Conservation (phyloP, 2,329 filamentous ascomycete species). For the Botrytis galanthina region DNA sequence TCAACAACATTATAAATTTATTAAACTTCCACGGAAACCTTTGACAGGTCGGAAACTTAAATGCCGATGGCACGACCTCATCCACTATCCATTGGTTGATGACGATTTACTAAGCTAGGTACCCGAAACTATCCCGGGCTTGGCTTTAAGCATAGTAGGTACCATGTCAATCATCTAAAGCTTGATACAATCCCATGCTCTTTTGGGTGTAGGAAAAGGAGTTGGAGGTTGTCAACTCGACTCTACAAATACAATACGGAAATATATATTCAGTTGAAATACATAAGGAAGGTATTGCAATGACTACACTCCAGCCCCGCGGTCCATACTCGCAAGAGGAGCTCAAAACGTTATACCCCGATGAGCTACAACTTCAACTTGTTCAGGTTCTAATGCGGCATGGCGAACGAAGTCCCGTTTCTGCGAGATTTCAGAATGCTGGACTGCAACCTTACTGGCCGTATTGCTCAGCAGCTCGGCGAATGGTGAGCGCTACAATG, state of each 20-base stretch:
- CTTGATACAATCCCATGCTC: neutral
- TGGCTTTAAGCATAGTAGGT: neutral
- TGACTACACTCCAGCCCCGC: slow-evolving; percentile 77
- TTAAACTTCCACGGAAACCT: neutral
- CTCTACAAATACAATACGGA: neutral
- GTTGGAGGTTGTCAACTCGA: neutral
- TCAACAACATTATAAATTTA: slow-evolving; percentile 1
- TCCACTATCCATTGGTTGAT: neutral
- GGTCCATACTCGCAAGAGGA: slow-evolving; percentile 77
- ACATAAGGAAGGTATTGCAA: slow-evolving; percentile 41
- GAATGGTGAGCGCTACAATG: slow-evolving; percentile 63
- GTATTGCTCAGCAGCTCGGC: slow-evolving; percentile 77
- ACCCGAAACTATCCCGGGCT: neutral
- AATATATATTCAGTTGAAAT: neutral
- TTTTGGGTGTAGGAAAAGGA: neutral
- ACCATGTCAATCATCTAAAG: neutral
- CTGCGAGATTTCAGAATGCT: slow-evolving; percentile 80
- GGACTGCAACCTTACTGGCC: slow-evolving; percentile 75
- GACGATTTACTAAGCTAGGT: slow-evolving; percentile 1
- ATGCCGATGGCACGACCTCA: neutral
- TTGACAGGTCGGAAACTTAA: neutral
- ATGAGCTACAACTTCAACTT: slow-evolving; percentile 75
- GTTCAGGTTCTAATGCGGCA: slow-evolving; percentile 85
- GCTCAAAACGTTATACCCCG: slow-evolving; percentile 77
- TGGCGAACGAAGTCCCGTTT: slow-evolving; percentile 80